Evolutionary conservation across 2,329 filamentous ascomycete species (phyloP).

Genomic region (Phaeophleospora eucalypticola): DNA sequence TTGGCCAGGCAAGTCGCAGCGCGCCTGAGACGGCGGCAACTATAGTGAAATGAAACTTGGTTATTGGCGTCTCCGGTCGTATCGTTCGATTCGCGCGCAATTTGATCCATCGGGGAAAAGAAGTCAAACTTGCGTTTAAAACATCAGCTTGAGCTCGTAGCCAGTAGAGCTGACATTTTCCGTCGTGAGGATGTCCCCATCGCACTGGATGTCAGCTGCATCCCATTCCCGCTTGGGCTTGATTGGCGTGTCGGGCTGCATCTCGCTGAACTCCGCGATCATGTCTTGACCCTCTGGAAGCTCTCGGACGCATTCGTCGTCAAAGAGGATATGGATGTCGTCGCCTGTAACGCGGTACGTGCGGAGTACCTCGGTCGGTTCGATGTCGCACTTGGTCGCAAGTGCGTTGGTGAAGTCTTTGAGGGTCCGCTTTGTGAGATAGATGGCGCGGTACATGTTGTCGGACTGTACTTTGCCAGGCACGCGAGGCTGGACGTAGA

Average conservation of each 20-base stretch:
- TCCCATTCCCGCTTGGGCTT: constrained; percentile 50
- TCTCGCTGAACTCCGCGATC: constrained; percentile 65
- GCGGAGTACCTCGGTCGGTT: constrained; percentile 65
- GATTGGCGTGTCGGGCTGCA: constrained; percentile 43
- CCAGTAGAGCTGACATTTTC: constrained; percentile 44
- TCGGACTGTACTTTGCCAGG: constrained; percentile 47
- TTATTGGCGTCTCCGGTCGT: too few relatives aligned
- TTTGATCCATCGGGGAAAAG: neutral
- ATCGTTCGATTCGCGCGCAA: too few relatives aligned
- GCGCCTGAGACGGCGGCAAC: too few relatives aligned
- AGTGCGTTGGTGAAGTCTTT: constrained; percentile 70
- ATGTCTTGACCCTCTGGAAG: constrained; percentile 90
- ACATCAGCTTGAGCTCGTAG: constrained; percentile 49
- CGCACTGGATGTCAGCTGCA: constrained; percentile 46
- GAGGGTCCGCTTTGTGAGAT: constrained; percentile 72
- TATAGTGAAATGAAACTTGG: too few relatives aligned
- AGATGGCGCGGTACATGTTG: constrained; percentile 77
- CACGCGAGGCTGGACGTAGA: constrained; percentile 67
- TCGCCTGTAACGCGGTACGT: constrained; percentile 68
- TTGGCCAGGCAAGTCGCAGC: neutral
- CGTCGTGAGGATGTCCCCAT: constrained; percentile 43
- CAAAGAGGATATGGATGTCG: constrained; percentile 78
- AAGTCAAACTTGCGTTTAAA: constrained; percentile 29
- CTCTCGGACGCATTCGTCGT: constrained; percentile 82
- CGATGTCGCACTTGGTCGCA: constrained; percentile 74